Percentiles rank a stretch among this genome's conserved stretches.
These are phyloP conservation scores for Pseudevernia furfuracea DNA, from an alignment of 495 filamentous ascomycete species.

Conservation along the genomic window DNA sequence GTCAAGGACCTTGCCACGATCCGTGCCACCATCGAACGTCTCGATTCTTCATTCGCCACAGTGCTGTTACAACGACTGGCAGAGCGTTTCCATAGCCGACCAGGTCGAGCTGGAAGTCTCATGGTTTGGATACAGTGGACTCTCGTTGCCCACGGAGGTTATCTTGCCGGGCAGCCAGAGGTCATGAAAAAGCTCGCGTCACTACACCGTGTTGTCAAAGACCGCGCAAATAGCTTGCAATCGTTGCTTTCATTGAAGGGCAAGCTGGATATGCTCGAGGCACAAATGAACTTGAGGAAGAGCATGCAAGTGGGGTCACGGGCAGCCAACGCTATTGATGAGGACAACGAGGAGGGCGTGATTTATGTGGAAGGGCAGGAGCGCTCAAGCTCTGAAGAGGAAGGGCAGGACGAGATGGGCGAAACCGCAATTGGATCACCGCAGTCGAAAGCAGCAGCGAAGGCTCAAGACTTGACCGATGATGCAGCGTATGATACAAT, in stretches of 20 bases:
- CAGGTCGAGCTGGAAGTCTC: slow-evolving; percentile 82
- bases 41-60: slow-evolving; percentile 75
- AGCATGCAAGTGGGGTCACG: slow-evolving; percentile 42
- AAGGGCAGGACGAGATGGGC: slow-evolving; percentile 32
- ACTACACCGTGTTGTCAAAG: slow-evolving; percentile 75
- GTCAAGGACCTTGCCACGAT: slow-evolving; percentile 65
- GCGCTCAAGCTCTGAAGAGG: slow-evolving; percentile 38
- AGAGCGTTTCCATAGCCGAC: slow-evolving; percentile 76
- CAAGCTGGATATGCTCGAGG: slow-evolving; percentile 81
- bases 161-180: slow-evolving; percentile 72
- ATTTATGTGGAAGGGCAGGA: slow-evolving; percentile 81
- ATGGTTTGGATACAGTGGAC: slow-evolving; percentile 97
- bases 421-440: slow-evolving; percentile 8
- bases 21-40: slow-evolving; percentile 77
- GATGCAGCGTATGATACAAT: background rate
- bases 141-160: slow-evolving; percentile 88
- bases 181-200: slow-evolving; percentile 66
- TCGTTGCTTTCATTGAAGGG: slow-evolving; percentile 83
- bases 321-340: slow-evolving; percentile 38
- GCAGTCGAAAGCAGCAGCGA: slow-evolving; percentile 12
- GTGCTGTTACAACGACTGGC: slow-evolving; percentile 74
- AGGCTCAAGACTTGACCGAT: slow-evolving; percentile 10
- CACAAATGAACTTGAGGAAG: slow-evolving; percentile 73
- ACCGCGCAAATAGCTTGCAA: slow-evolving; percentile 73
- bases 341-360: slow-evolving; percentile 54